phyloP scores from a whole-genome alignment of 345 rosid species.

The Cardiospermum halicacabum region DNA sequence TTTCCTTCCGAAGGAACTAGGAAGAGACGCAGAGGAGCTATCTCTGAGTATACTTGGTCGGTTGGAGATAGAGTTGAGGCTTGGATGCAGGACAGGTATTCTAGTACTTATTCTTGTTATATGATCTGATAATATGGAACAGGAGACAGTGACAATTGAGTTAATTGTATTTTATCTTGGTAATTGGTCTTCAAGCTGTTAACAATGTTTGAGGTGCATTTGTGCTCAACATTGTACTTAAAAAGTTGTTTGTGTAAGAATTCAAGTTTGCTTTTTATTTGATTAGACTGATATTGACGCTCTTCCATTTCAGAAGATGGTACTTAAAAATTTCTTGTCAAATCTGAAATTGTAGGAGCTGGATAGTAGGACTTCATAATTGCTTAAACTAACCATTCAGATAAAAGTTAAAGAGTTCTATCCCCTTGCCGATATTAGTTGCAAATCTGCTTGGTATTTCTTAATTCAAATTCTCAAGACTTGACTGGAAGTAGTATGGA shows the following conservation, averaged over 20 bases:
- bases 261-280: too few species aligned
- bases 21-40: conserved; percentile 89
- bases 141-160: neutral
- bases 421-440: neutral
- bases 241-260: neutral
- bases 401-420: neutral
- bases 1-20: conserved; percentile 84
- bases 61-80: conserved; percentile 93
- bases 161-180: neutral
- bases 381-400: neutral
- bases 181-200: neutral
- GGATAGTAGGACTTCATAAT: neutral
- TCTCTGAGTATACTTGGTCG: conserved; percentile 67
- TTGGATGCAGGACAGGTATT: conserved; percentile 79
- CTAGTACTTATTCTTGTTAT: conserved; percentile 7
- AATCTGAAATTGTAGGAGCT: too few species aligned
- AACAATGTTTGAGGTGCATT: neutral
- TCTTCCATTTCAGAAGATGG: neutral
- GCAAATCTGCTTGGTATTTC: neutral
- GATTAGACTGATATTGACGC: neutral
- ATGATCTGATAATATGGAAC: neutral
- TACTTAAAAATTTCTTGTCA: neutral
- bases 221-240: neutral
- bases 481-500: neutral
- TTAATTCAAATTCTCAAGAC: neutral